Evolutionary conservation across 805 yeast genomes (phyloP).

Genomic region (Metschnikowia sp.): DNA sequence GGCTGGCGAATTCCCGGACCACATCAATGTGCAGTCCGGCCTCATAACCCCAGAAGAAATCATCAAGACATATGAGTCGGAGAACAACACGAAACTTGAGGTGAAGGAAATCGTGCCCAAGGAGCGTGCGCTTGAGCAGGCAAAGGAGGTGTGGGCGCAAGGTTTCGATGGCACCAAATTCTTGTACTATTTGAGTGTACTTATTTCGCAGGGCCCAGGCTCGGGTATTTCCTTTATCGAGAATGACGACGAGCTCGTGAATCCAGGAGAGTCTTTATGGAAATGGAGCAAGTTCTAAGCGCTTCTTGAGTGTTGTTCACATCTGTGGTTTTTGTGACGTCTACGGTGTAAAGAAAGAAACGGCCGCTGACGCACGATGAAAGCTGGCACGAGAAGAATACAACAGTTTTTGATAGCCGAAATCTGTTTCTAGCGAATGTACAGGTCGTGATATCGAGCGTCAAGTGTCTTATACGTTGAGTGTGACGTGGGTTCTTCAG

Average conservation of each 20-base stretch:
- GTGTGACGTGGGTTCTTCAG: too few species aligned
- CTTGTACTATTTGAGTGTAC: constrained; percentile 31
- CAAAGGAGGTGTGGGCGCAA: constrained; percentile 21
- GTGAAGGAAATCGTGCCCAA: constrained; percentile 21
- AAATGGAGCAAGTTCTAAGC: constrained; percentile 37
- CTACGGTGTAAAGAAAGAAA: too few species aligned
- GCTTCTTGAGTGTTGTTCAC: background rate
- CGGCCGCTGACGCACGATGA: too few species aligned
- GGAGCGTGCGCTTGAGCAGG: constrained; percentile 30
- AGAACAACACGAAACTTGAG: background rate
- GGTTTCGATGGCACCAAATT: constrained; percentile 35
- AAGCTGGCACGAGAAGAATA: too few species aligned
- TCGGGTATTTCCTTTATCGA: constrained; percentile 30
- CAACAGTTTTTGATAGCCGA: too few species aligned
- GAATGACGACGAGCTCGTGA: constrained; percentile 41
- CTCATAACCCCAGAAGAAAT: too few species aligned
- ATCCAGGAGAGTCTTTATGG: constrained; percentile 43
- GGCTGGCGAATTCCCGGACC: background rate
- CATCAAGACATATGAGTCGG: too few species aligned
- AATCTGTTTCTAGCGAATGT: too few species aligned
- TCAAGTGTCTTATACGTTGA: too few species aligned
- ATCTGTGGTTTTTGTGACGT: too few species aligned
- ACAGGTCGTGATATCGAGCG: too few species aligned
- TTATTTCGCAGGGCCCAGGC: constrained; percentile 23
- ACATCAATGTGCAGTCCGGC: too few species aligned